Conservation (phyloP, 1,284 basidiomycete species). For the Porodaedalea pini region DNA sequence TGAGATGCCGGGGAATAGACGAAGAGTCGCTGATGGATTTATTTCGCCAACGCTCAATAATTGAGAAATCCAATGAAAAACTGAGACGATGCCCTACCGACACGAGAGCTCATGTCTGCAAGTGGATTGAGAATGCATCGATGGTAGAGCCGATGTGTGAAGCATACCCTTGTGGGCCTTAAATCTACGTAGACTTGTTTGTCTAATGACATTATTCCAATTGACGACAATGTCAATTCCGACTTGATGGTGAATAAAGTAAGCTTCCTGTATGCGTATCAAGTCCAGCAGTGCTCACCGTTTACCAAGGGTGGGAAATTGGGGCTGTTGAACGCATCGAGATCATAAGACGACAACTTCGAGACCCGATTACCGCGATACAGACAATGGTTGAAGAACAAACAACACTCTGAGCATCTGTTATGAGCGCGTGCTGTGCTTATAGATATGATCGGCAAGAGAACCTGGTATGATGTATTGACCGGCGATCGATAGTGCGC, state of each 20-base stretch:
- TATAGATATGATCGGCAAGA: slow-evolving; percentile 1
- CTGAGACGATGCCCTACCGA: slow-evolving; percentile 46
- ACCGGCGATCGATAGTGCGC: slow-evolving; percentile 83
- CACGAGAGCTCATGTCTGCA: slow-evolving; percentile 72
- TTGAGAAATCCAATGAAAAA: background rate
- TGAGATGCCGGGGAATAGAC: slow-evolving; percentile 86
- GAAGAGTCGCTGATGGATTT: slow-evolving; percentile 55
- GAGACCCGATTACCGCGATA: slow-evolving; percentile 85
- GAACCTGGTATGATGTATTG: slow-evolving; percentile 86
- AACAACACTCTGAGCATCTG: slow-evolving; percentile 61
- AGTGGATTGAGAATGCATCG: slow-evolving; percentile 14
- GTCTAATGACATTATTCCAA: slow-evolving; percentile 81
- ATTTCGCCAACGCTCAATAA: background rate
- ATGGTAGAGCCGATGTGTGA: slow-evolving; percentile 4
- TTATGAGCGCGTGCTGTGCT: background rate
- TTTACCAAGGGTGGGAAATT: slow-evolving; percentile 85
- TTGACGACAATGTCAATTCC: slow-evolving; percentile 88
- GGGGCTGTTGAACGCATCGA: slow-evolving; percentile 84
- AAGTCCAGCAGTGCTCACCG: slow-evolving; percentile 40
- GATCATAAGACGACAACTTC: slow-evolving; percentile 82
- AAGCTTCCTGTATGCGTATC: slow-evolving; percentile 1
- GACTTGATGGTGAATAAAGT: slow-evolving; percentile 40
- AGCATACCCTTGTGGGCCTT: slow-evolving; percentile 70
- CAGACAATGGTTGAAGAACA: slow-evolving; percentile 88
- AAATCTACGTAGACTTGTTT: slow-evolving; percentile 73